phyloP scores from a whole-genome alignment of 108 stramenopile genomes.

The Fragilariopsis cylindrus region DNA sequence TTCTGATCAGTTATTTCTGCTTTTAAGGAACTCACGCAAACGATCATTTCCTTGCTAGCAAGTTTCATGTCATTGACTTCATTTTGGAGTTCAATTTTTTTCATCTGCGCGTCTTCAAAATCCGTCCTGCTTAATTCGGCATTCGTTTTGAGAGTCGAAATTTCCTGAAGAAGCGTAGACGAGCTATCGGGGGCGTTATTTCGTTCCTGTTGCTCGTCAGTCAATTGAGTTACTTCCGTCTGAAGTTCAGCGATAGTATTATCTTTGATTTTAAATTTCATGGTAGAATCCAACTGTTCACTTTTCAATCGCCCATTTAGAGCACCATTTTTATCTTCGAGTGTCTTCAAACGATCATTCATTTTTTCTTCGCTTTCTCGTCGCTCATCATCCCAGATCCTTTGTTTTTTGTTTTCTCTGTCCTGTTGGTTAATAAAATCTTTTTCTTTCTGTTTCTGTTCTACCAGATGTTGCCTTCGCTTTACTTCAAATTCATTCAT shows the following conservation, averaged over 20 bases:
- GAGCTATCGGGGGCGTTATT: conserved; percentile 18
- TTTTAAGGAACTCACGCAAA: conserved; percentile 4
- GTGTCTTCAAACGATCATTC: conserved; percentile 9
- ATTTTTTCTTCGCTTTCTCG: conserved; percentile 18
- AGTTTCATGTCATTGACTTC: conserved; percentile 22
- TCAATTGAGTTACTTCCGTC: conserved; percentile 10
- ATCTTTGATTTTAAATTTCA: conserved; percentile 27
- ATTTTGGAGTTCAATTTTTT: conserved; percentile 17
- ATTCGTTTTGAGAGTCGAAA: conserved; percentile 15
- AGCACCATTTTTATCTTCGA: conserved; percentile 26
- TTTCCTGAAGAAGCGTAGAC: conserved; percentile 24
- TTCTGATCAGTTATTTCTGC: neutral
- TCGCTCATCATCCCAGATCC: conserved; percentile 4
- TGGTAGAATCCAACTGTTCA: conserved; percentile 31
- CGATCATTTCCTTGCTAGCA: conserved; percentile 15
- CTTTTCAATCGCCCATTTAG: conserved; percentile 38
- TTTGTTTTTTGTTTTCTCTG: conserved; percentile 16
- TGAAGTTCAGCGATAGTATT: conserved; percentile 22
- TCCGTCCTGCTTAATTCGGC: conserved; percentile 1
- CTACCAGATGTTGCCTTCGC: conserved; percentile 10
- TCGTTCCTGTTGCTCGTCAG: conserved; percentile 9
- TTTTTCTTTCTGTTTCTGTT: conserved; percentile 21
- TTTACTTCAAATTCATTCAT: conserved; percentile 32
- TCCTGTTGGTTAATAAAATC: conserved; percentile 14
- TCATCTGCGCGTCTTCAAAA: conserved; percentile 20